Evolutionary conservation across 768 basidiomycete species (phyloP).

Genomic region (Suillus subluteus): DNA sequence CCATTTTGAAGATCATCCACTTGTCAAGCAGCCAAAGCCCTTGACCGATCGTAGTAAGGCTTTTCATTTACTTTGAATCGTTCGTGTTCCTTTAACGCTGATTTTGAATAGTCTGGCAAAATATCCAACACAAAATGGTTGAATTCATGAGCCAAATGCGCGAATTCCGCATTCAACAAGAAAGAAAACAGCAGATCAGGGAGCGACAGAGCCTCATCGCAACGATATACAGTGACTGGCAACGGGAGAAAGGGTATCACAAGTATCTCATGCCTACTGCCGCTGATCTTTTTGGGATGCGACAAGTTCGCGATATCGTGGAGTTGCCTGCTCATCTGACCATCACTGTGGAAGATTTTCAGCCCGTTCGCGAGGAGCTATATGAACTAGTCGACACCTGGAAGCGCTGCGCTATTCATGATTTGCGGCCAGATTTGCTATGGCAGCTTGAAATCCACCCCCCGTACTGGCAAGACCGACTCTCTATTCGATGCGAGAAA

Average conservation of each 20-base stretch:
- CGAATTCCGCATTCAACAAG: slow-evolving; percentile 10
- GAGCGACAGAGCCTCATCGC: neutral
- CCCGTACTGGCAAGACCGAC: slow-evolving; percentile 13
- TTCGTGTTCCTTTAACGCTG: slow-evolving; percentile 8
- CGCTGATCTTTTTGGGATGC: slow-evolving; percentile 1
- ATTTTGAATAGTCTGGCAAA: slow-evolving; percentile 13
- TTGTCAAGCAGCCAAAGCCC: slow-evolving; percentile 16
- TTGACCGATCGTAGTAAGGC: slow-evolving; percentile 17
- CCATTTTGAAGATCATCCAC: slow-evolving; percentile 25
- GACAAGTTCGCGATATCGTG: neutral
- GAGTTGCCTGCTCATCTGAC: slow-evolving; percentile 5
- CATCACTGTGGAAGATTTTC: slow-evolving; percentile 4
- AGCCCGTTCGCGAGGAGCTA: neutral
- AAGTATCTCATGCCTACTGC: slow-evolving; percentile 4
- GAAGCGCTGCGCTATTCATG: neutral
- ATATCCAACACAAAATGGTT: slow-evolving; percentile 14
- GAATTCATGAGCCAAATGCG: slow-evolving; percentile 19
- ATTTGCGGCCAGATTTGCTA: slow-evolving; percentile 15
- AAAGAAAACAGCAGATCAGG: slow-evolving; percentile 11
- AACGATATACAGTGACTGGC: slow-evolving; percentile 7
- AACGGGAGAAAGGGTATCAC: neutral
- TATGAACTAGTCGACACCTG: neutral
- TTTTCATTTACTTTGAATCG: neutral
- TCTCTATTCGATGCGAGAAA: slow-evolving; percentile 10
- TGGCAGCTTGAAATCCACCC: slow-evolving; percentile 1